Evolutionary conservation across 2,329 filamentous ascomycete species (phyloP), one percentile per base, ranked within the genome.

Genomic region (Allantophomopsis lycopodina): DNA sequence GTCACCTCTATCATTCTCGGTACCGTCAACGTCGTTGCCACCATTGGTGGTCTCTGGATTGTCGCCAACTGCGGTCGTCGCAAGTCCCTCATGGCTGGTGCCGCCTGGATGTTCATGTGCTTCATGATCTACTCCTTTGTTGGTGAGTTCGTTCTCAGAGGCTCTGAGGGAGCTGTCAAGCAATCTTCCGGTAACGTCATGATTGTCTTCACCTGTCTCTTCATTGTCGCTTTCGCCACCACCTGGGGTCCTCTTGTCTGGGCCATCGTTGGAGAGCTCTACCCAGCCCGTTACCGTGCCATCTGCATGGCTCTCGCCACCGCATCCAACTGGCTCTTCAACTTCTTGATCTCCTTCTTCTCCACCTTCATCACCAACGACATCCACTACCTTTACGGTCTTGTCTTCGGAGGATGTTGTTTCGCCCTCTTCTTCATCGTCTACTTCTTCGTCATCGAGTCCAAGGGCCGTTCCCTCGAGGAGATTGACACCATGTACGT

Each of bases 401-500:
- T 36, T 12, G 15, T 36, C 15, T 18, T 18, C 20, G 35, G 14
- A 8, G 44, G 35, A 46, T 45, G 16, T 41, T 56, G 3, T 36
- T 45, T 48, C 7, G 20, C 53, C 16, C 43, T 52, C 7, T 53
- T 60, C 18, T 55, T 56, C 0, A 76, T 76, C 38, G 67, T 78
- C 34, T 79, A 69, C 61, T 76, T 75, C 53, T 66, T 76, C 49
- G 74, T 77, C 2, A 73, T 74, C 0, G 75, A 80, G 56, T 79
- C 76, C 0, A 78, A 76, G 52, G 80, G 78, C 36, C 69, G 79
- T 6, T 79, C 75, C 0, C 67, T 87, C 2, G 82, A 87, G 59
- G 80, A 87, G 56, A 79, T 87, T 41, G 82, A 87, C 50, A 76
- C 72, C 41, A 83, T 83, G 79, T 86, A 86, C 54, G 63, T 66